Percentiles rank a stretch among this genome's conserved stretches.
Conservation (phyloP, 2,329 filamentous ascomycete genomes). For the Fusarium sp. region DNA sequence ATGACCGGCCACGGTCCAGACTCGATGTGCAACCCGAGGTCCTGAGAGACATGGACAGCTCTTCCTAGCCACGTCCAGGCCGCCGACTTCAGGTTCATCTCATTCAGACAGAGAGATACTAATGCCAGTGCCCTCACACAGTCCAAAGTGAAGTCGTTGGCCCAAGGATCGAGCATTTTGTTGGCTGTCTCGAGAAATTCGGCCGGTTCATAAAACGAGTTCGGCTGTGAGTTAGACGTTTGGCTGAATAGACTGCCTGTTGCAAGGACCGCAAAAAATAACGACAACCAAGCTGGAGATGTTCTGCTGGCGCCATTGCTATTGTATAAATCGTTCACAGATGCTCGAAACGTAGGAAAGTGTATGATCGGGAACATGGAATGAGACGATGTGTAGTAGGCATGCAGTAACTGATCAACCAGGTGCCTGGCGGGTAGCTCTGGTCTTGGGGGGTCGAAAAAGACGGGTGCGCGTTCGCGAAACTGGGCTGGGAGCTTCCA, state of each 20-base stretch:
- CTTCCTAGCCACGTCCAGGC: conserved; percentile 88
- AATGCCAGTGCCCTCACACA: conserved; percentile 79
- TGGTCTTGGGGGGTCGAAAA: conserved; percentile 66
- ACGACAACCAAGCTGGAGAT: conserved; percentile 77
- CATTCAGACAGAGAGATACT: conserved; percentile 81
- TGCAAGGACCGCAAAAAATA: conserved; percentile 86
- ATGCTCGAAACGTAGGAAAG: conserved; percentile 83
- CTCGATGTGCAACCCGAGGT: conserved; percentile 83
- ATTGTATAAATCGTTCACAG: conserved; percentile 82
- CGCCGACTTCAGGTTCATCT: conserved; percentile 86
- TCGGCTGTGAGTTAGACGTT: conserved; percentile 63
- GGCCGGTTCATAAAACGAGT: conserved; percentile 64
- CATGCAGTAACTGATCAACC: conserved; percentile 77
- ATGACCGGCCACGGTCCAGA: conserved; percentile 77
- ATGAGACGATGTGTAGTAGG: conserved; percentile 83
- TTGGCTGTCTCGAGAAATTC: conserved; percentile 79
- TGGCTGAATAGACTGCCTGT: conserved; percentile 80
- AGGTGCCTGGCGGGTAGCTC: conserved; percentile 76
- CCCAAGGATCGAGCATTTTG: conserved; percentile 81
- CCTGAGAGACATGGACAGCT: conserved; percentile 83
- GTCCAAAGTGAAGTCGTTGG: conserved; percentile 79
- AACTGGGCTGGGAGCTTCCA: conserved; percentile 81
- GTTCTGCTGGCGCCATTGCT: conserved; percentile 65
- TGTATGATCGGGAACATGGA: conserved; percentile 86
- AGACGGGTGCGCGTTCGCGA: conserved; percentile 61